Conservation (phyloP, 2,329 filamentous ascomycete species). For the Venturia pyrina region DNA sequence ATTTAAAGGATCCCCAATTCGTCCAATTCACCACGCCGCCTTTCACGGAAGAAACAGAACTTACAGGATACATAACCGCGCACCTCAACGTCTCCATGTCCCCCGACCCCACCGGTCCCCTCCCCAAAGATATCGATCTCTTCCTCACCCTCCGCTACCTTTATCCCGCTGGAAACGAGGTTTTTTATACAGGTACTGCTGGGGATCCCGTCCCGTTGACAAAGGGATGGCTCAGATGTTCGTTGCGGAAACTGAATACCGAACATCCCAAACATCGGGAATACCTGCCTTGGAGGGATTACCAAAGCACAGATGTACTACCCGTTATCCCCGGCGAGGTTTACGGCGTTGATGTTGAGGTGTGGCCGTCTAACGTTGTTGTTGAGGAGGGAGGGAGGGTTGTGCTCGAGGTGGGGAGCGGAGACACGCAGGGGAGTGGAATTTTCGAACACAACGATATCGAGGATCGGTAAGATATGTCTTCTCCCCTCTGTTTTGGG, state of each 20-base stretch:
- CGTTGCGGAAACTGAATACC: constrained; percentile 43
- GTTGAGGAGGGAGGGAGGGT: constrained; percentile 11
- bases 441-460: constrained; percentile 45
- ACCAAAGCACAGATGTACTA: constrained; percentile 45
- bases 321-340: constrained; percentile 45
- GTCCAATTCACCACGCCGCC: constrained; percentile 48
- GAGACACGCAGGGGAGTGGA: constrained; percentile 51
- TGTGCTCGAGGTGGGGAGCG: constrained; percentile 22
- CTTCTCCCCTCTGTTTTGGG: neutral
- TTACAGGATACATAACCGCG: constrained; percentile 58
- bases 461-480: constrained; percentile 27
- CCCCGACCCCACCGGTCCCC: constrained; percentile 27
- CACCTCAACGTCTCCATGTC: constrained; percentile 52
- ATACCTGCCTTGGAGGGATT: constrained; percentile 50
- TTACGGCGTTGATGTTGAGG: constrained; percentile 46
- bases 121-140: constrained; percentile 49
- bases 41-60: constrained; percentile 55
- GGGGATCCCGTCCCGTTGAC: constrained; percentile 53
- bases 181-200: constrained; percentile 56
- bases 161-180: constrained; percentile 42
- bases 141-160: constrained; percentile 54
- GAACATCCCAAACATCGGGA: constrained; percentile 41
- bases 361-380: constrained; percentile 14
- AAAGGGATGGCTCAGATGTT: constrained; percentile 55
- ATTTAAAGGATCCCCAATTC: constrained; percentile 41